Evolutionary conservation across 2,329 filamentous ascomycete genomes (phyloP).

Genomic region (Botrytis squamosa): DNA sequence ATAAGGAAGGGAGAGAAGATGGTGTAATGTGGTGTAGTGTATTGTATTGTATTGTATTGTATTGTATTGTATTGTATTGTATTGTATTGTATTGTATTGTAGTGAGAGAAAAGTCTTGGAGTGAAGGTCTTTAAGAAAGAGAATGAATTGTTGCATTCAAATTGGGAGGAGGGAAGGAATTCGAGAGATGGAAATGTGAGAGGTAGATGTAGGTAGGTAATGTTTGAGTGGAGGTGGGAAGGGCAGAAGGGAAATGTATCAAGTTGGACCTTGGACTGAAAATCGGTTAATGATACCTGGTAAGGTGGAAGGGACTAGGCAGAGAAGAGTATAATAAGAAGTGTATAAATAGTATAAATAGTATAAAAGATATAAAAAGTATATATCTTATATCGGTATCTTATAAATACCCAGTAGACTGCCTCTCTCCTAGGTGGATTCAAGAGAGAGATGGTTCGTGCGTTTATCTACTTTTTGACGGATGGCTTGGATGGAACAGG

Average conservation of each 20-base stretch:
- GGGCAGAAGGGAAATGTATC: neutral
- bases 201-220: neutral
- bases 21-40: neutral
- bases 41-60: neutral
- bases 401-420: too few relatives aligned
- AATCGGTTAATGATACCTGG: neutral
- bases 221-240: constrained; percentile 29
- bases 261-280: neutral
- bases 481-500: neutral
- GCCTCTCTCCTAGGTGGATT: neutral
- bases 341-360: neutral
- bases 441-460: neutral
- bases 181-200: neutral
- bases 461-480: neutral
- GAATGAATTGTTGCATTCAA: neutral
- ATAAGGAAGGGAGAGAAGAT: constrained; percentile 1
- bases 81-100: neutral
- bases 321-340: neutral
- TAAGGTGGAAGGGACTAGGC: neutral
- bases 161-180: neutral
- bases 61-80: neutral
- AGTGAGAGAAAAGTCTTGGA: neutral
- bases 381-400: too few relatives aligned
- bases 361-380: too few relatives aligned
- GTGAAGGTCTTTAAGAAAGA: neutral